phyloP scores from a whole-genome alignment of 176 grass and related monocot genomes.

The Leersia perrieri region DNA sequence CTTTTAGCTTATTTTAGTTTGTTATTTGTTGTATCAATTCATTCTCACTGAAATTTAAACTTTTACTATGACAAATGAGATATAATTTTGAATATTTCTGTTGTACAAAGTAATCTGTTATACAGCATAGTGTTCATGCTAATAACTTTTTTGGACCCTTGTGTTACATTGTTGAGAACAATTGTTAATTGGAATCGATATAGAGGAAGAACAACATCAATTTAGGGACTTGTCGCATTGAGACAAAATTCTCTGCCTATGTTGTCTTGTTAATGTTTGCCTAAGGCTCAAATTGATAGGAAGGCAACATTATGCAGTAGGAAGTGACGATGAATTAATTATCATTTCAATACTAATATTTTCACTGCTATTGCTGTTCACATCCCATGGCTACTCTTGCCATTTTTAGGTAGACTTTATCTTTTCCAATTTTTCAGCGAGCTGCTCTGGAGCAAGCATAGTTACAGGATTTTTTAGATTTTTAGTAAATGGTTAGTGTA shows the following conservation, averaged over 20 bases:
- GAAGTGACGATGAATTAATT: not conserved
- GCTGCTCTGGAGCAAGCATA: not conserved
- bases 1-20: not conserved
- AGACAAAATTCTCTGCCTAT: not conserved
- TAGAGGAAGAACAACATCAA: not conserved
- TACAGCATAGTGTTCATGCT: not conserved
- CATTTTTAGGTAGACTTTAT: slow-evolving; percentile 19
- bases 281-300: not conserved
- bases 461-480: not conserved
- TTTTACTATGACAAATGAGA: not conserved
- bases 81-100: not conserved
- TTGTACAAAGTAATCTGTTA: not conserved
- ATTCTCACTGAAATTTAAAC: not conserved
- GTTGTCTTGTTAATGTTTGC: not conserved
- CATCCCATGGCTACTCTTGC: not conserved
- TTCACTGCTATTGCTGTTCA: not conserved
- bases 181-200: not conserved
- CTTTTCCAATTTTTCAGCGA: not conserved
- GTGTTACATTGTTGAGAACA: not conserved
- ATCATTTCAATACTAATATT: not conserved
- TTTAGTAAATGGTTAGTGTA: not conserved
- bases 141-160: not conserved
- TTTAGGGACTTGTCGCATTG: not conserved
- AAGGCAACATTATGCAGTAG: not conserved
- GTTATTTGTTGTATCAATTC: not conserved